These are phyloP conservation scores for Beauveria australis DNA, from an alignment of 2,329 filamentous ascomycete species.

Conservation along the genomic window DNA sequence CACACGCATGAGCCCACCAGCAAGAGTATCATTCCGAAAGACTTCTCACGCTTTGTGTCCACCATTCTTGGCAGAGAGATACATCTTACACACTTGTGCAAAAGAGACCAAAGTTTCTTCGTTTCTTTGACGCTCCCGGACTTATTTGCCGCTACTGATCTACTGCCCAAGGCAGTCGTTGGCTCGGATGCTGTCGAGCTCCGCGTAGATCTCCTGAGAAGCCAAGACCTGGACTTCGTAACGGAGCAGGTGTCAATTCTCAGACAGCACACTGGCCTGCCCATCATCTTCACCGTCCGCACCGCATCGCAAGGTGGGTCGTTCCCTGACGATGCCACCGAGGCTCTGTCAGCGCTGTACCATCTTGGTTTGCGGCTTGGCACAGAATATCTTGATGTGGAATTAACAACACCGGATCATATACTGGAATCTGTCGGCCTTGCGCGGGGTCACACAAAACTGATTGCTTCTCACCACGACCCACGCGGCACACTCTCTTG, in stretches of 20 bases:
- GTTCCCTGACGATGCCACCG: constrained; percentile 69
- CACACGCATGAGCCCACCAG: constrained; percentile 31
- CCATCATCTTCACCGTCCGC: constrained; percentile 87
- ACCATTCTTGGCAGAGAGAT: constrained; percentile 31
- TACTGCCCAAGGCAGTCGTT: constrained; percentile 65
- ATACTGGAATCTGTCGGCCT: constrained; percentile 62
- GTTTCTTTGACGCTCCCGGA: constrained; percentile 81
- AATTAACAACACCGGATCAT: constrained; percentile 76
- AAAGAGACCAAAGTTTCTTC: constrained; percentile 76
- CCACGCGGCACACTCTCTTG: constrained; percentile 71
- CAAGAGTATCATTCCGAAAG: constrained; percentile 22
- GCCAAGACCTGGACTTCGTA: constrained; percentile 69
- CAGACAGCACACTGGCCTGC: constrained; percentile 61
- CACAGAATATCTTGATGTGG: constrained; percentile 86
- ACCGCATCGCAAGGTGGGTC: constrained; percentile 79
- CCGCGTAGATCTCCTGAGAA: constrained; percentile 80
- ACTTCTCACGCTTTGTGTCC: constrained; percentile 31
- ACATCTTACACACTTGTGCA: constrained; percentile 35
- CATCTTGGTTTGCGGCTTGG: constrained; percentile 71
- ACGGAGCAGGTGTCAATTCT: constrained; percentile 74
- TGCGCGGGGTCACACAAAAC: constrained; percentile 61
- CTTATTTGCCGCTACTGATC: constrained; percentile 52
- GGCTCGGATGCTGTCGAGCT: constrained; percentile 91
- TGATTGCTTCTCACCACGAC: constrained; percentile 96
- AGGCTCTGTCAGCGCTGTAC: constrained; percentile 69